Conservation (phyloP, 2,329 filamentous ascomycete genomes). For the Colletotrichum theobromicola region DNA sequence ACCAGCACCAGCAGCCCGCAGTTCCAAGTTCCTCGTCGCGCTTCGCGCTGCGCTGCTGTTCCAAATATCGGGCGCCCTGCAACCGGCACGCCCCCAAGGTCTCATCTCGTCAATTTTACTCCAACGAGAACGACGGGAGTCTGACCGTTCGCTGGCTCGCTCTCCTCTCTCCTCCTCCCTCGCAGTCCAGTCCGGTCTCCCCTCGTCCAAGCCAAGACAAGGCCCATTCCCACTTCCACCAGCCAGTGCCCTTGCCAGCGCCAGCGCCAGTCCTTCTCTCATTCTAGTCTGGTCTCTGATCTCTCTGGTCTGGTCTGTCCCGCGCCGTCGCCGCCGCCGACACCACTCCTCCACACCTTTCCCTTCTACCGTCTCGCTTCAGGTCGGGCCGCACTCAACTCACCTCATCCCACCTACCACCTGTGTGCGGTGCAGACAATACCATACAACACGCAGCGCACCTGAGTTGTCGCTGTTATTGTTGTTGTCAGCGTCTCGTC, state of each 20-base stretch:
- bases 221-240: conserved; percentile 14
- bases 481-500: background rate
- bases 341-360: conserved; percentile 2
- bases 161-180: background rate
- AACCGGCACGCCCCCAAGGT: conserved; percentile 24
- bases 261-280: conserved; percentile 5
- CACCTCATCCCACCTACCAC: conserved; percentile 1
- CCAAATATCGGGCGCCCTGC: conserved; percentile 17
- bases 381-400: conserved; percentile 5
- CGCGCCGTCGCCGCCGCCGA: background rate
- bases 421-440: background rate
- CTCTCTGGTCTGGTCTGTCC: background rate
- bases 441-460: background rate
- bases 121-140: conserved; percentile 6
- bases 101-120: conserved; percentile 29
- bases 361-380: conserved; percentile 16
- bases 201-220: conserved; percentile 18
- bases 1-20: background rate
- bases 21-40: background rate
- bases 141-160: conserved; percentile 12
- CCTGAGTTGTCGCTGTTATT: background rate
- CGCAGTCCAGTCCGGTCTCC: background rate
- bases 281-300: conserved; percentile 6
- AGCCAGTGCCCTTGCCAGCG: background rate
- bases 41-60: conserved; percentile 11